Base-by-base conservation (phyloP, 2,329 filamentous ascomycete genomes). In the Hypoxylon sp. region DNA sequence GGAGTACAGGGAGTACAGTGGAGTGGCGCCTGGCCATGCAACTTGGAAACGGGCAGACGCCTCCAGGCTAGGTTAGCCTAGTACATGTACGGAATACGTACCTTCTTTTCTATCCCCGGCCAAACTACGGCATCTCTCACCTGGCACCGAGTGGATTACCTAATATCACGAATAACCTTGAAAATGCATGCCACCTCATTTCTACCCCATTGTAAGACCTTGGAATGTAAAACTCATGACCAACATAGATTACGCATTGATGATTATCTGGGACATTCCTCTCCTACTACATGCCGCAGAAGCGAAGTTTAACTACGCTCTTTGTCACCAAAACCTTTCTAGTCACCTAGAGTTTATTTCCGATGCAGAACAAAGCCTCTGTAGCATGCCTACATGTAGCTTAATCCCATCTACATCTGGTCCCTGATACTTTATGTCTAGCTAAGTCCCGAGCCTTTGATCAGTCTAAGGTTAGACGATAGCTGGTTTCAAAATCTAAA, bases 81-180 rank as follows among this genome's bases (percentile, higher is more conserved):
- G n/a, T n/a, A n/a, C n/a, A n/a, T n/a, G n/a, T n/a, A n/a, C n/a
- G n/a, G n/a, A n/a, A 37, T 37, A 37, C 32, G 13, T 37, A n/a
- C 13, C 13, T 37, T n/a, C 32, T 32, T 32, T 8, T 32, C 30
- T 10, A 13, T 13, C 30, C 30, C 30, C 68, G 69, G 69, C 37
- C 53, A 62, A 70, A 70, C 66, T 57, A 62, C 69, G 69, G 68
- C 39, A 59, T 30, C 30, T 28, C 11, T n/a, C n/a, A n/a, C n/a
- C n/a, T n/a, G n/a, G n/a, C n/a, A 47, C 28, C 5, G 13, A 15
- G 13, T n/a, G 32, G 13, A 37, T 37, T 37, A 37, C 13, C 4
- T n/a, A 37, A 37, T 37, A n/a, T 37, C 15, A 41, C 43, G 20
- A 19, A 17, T 20, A 26, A n/a, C n/a, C n/a, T n/a, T n/a, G n/a